Conservation (phyloP, 2,329 filamentous ascomycete species). For the Penicillium hordei region DNA sequence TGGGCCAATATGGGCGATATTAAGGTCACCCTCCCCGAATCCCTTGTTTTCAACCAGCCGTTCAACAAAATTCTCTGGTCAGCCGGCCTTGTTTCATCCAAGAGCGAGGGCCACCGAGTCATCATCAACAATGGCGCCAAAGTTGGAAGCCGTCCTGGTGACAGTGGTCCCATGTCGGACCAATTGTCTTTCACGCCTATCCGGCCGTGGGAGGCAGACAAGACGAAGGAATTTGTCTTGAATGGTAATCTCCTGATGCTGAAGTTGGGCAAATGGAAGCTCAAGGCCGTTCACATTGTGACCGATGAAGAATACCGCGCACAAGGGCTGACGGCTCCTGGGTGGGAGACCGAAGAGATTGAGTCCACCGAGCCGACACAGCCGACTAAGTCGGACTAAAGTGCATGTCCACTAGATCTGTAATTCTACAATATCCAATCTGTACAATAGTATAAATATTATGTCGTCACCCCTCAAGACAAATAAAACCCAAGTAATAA, state of each 20-base stretch:
- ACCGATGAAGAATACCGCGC: slow-evolving; percentile 54
- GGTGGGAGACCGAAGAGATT: slow-evolving; percentile 45
- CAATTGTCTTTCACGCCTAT: slow-evolving; percentile 53
- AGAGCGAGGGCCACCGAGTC: slow-evolving; percentile 53
- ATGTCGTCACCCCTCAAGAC: background rate
- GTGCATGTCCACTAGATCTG: slow-evolving; percentile 3
- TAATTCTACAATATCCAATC: slow-evolving; percentile 13
- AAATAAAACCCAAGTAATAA: background rate
- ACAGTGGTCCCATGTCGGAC: slow-evolving; percentile 43
- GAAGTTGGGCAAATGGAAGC: slow-evolving; percentile 60
- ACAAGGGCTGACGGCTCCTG: slow-evolving; percentile 49
- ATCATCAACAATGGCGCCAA: slow-evolving; percentile 53
- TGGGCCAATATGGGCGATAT: slow-evolving; percentile 39
- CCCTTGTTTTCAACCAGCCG: slow-evolving; percentile 49
- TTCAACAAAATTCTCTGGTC: slow-evolving; percentile 53
- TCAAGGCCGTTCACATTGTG: slow-evolving; percentile 57
- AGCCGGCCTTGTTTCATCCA: slow-evolving; percentile 53
- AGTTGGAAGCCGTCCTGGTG: slow-evolving; percentile 46
- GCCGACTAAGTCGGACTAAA: slow-evolving; percentile 5
- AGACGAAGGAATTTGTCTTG: slow-evolving; percentile 52
- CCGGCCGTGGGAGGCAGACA: slow-evolving; percentile 42
- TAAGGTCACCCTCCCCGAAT: slow-evolving; percentile 49
- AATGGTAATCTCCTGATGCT: slow-evolving; percentile 55
- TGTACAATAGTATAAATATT: slow-evolving; percentile 11
- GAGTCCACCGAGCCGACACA: slow-evolving; percentile 5